These are phyloP conservation scores for Cyclanthera cordifolia DNA, from an alignment of 306 rosid species.

Conservation along the genomic window DNA sequence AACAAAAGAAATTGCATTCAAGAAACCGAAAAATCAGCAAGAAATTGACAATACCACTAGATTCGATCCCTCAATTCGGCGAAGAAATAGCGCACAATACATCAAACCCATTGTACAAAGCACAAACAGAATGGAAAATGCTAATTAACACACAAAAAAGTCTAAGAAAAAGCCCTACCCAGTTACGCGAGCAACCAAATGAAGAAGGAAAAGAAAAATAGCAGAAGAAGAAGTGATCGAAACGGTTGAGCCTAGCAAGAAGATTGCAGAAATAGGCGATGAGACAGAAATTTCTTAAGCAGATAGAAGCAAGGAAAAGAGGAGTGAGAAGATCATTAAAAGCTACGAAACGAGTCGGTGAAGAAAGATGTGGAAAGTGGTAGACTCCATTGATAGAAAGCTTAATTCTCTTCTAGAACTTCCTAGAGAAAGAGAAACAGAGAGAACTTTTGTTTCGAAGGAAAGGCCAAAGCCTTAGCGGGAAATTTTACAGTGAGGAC, in stretches of 20 bases:
- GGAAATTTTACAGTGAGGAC: background rate
- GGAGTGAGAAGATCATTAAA: background rate
- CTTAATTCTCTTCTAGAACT: slow-evolving; percentile 23
- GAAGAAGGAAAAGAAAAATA: background rate
- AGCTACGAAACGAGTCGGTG: background rate
- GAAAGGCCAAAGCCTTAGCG: background rate
- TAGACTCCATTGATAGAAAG: slow-evolving; percentile 3
- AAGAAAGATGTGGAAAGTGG: background rate
- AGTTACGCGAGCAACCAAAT: background rate
- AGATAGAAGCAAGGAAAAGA: background rate
- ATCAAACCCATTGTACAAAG: background rate
- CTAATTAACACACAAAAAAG: background rate
- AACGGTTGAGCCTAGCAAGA: too few relatives aligned
- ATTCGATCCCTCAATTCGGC: background rate
- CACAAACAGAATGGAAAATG: background rate
- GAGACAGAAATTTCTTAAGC: background rate
- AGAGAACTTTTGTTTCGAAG: background rate
- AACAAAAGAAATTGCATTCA: background rate
- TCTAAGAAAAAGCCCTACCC: background rate
- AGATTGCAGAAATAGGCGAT: background rate
- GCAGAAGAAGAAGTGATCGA: background rate
- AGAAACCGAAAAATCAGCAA: background rate
- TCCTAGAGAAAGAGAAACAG: slow-evolving; percentile 16
- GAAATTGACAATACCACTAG: background rate
- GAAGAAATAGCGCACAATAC: background rate